Evolutionary conservation across 352 stramenopile genomes (phyloP).

Genomic region (Plasmopara viticola): DNA sequence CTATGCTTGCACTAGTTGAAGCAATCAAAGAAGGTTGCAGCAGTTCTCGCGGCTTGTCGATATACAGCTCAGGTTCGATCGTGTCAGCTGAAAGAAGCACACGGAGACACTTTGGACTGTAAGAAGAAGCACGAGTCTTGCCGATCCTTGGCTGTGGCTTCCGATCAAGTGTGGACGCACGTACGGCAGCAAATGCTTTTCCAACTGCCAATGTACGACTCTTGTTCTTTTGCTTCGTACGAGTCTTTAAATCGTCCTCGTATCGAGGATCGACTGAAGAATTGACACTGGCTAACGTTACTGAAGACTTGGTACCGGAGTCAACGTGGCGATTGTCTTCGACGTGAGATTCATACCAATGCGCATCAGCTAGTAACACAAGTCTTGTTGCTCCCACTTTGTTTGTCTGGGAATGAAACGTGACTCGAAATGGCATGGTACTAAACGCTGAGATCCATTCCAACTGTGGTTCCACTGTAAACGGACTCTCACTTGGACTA

Average conservation of each 20-base stretch:
- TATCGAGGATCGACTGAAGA: constrained; percentile 5
- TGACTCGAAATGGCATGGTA: constrained; percentile 41
- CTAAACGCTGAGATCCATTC: constrained; percentile 23
- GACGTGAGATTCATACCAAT: constrained; percentile 39
- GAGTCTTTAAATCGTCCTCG: constrained; percentile 9
- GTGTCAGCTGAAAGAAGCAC: constrained; percentile 55
- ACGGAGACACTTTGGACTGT: constrained; percentile 45
- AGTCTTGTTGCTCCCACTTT: constrained; percentile 19
- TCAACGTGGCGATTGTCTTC: constrained; percentile 5
- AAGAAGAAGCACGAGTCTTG: constrained; percentile 14
- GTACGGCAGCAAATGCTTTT: constrained; percentile 67
- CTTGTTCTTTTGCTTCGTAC: constrained; percentile 9
- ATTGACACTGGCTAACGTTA: constrained; percentile 1
- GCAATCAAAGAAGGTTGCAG: constrained; percentile 3
- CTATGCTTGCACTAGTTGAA: constrained; percentile 5
- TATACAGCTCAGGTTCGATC: constrained; percentile 53
- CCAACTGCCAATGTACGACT: constrained; percentile 21
- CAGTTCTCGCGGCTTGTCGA: constrained; percentile 39
- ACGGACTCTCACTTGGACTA: constrained; percentile 24
- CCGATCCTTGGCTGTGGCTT: constrained; percentile 3
- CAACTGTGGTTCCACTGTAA: constrained; percentile 33
- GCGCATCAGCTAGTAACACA: constrained; percentile 55
- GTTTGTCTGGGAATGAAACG: constrained; percentile 29
- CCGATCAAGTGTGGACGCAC: constrained; percentile 46
- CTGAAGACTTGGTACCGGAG: constrained; percentile 4